Base-by-base conservation (phyloP, 1,284 basidiomycete genomes). In the Cutaneotrichosporon mucoides region DNA sequence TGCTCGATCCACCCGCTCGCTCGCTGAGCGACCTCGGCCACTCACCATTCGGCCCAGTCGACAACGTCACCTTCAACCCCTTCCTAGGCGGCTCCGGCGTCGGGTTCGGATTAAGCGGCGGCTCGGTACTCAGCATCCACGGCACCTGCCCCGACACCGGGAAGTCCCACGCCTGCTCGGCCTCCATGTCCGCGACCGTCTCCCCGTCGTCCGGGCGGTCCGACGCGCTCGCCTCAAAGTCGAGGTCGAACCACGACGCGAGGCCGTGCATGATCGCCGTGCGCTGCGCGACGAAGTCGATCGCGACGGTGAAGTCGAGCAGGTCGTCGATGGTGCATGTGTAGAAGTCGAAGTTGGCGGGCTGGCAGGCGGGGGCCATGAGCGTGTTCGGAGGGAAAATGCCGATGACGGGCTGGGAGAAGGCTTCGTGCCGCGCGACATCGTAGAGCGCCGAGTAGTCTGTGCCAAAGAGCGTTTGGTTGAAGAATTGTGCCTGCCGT, bases 391-490 rank as follows among this genome's bases (percentile, higher is more conserved):
- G 77, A 2, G 76, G 73, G 61, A 79, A 79, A 66, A 78, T 76
- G 41, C 78, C 78, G 43, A 79, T 76, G 11, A 79, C 72, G 0
- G 77, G 77, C 62, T 79, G 78, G 10, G 72, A 71, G 53, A 79
- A 79, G 4, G 71, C 77, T 55, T 78, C 76, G 48, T 67, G 63
- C 10, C 75, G 61, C 10, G 75, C 76, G 13, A 68, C 63, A 2
- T 66, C 55, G 58, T 73, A 74, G 49, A 79, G 60, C 5, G 69
- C 73, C 2, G 68, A 64, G 53, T 77, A 79, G 63, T 79, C 76
- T 36, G 76, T 77, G 4, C 74, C 77, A 44, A 79, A 79, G 8
- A 79, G 60, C 2, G 73, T 75, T 42, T 75, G 68, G 56, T 76
- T 73, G 69, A 79, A 79, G 68, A 79, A 79, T 50, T 73, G 69